A percentile compares a stretch with the other conserved stretches of the same genome.
Conservation (phyloP, 2,329 filamentous ascomycete species). For the Aspergillus udagawae region DNA sequence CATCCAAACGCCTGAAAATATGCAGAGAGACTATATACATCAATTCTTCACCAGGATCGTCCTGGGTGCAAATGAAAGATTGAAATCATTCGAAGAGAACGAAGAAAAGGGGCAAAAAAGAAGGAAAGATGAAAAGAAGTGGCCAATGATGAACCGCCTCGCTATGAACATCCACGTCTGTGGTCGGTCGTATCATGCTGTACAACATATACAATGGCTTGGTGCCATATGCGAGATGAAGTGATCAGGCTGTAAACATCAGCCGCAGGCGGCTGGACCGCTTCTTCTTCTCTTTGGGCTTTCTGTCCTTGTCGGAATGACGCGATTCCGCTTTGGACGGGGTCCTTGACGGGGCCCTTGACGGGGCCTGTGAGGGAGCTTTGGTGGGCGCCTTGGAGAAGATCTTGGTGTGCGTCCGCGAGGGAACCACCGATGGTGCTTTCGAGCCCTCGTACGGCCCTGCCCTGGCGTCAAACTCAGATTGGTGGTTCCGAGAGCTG, state of each 20-base stretch:
- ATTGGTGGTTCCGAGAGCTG: slow-evolving; percentile 13
- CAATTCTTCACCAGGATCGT: background rate
- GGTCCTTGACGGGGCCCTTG: slow-evolving; percentile 9
- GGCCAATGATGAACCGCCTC: background rate
- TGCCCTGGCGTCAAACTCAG: slow-evolving; percentile 8
- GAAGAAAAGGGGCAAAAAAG: background rate
- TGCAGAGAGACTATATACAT: background rate
- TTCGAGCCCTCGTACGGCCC: slow-evolving; percentile 1
- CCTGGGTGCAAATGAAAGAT: background rate
- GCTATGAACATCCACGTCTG: background rate
- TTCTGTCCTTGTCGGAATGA: slow-evolving; percentile 24
- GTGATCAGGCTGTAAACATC: slow-evolving; percentile 29
- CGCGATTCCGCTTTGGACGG: slow-evolving; percentile 20
- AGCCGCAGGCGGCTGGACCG: slow-evolving; percentile 37
- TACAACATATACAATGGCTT: slow-evolving; percentile 16
- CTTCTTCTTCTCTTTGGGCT: slow-evolving; percentile 34
- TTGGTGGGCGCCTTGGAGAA: slow-evolving; percentile 15
- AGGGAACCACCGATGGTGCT: slow-evolving; percentile 7
- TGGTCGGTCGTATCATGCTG: slow-evolving; percentile 1
- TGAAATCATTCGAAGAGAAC: background rate
- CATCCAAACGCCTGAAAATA: slow-evolving; percentile 8
- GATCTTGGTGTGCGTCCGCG: slow-evolving; percentile 19
- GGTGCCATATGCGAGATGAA: background rate
- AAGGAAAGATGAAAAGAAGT: background rate
- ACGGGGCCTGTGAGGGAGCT: slow-evolving; percentile 14